phyloP scores from a whole-genome alignment of 139 green algal genomes.

The Micromonas pusilla region DNA sequence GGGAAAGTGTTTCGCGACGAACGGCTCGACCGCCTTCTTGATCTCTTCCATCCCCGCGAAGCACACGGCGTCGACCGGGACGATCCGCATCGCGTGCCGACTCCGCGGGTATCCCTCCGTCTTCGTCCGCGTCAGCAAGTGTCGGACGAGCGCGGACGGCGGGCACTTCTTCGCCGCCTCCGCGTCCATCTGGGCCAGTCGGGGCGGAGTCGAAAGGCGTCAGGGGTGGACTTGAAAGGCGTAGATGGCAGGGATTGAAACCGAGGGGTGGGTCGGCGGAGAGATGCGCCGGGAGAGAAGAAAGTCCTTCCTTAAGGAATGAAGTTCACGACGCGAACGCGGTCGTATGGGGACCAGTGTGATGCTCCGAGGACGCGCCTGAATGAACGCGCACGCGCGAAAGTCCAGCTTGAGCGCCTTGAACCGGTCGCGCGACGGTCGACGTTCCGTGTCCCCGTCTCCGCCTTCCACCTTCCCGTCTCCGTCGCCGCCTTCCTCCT shows the following conservation, averaged over 20 bases:
- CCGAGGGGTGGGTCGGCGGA: no score
- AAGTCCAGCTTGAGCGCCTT: neutral
- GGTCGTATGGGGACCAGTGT: no score
- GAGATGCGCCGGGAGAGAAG: no score
- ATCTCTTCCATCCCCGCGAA: constrained; percentile 38
- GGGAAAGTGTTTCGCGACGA: constrained; percentile 36
- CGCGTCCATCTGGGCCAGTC: neutral
- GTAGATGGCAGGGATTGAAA: no score
- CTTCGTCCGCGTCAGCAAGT: neutral
- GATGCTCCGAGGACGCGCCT: no score
- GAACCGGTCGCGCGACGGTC: neutral
- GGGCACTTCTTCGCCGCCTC: neutral
- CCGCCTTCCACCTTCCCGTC: neutral
- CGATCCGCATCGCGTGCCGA: constrained; percentile 34
- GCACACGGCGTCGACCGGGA: constrained; percentile 39
- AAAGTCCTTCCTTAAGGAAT: no score
- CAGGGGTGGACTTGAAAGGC: no score
- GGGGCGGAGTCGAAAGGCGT: no score
- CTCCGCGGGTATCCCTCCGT: neutral
- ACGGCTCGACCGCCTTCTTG: constrained; percentile 13
- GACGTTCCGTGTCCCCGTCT: neutral
- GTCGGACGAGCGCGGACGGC: neutral
- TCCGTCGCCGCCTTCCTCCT: neutral
- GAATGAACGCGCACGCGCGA: constrained; percentile 7
- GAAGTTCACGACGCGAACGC: no score